A percentile compares a stretch with the other conserved stretches of the same genome.
phyloP scores from a whole-genome alignment of 495 filamentous ascomycete genomes.

The Eremomyces bilateralis region DNA sequence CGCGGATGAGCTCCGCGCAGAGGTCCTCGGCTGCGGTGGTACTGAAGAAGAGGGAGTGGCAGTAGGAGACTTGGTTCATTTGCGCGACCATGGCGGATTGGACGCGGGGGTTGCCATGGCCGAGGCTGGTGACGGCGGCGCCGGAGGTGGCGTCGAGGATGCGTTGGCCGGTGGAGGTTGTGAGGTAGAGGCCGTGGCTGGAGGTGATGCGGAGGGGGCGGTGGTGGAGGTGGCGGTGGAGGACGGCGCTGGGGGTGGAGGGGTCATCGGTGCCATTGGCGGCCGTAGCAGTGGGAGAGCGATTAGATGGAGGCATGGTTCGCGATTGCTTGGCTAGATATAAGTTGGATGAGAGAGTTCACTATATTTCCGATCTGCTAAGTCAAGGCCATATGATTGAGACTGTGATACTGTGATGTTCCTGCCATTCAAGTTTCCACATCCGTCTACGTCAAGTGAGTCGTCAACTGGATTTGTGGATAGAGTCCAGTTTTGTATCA shows the following conservation, averaged over 20 bases:
- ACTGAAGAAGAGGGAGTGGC: constrained; percentile 6
- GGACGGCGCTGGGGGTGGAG: constrained; percentile 5
- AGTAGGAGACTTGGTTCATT: constrained; percentile 7
- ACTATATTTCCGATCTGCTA: too few species aligned
- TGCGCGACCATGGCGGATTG: constrained; percentile 5
- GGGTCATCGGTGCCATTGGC: neutral
- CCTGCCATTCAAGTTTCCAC: too few species aligned
- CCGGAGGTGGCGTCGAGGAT: constrained; percentile 20
- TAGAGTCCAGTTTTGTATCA: too few species aligned
- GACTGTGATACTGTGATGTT: too few species aligned
- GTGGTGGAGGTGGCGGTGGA: constrained; percentile 13
- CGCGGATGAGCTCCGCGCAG: constrained; percentile 17
- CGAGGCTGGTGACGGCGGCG: constrained; percentile 20
- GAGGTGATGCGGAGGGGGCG: constrained; percentile 9
- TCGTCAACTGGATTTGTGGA: too few species aligned
- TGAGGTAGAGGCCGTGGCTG: constrained; percentile 11
- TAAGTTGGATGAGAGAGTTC: too few species aligned
- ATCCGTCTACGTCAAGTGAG: too few species aligned
- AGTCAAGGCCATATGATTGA: too few species aligned
- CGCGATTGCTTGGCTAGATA: too few species aligned
- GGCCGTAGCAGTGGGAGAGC: too few species aligned
- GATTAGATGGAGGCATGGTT: too few species aligned
- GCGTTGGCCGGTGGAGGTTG: constrained; percentile 12
- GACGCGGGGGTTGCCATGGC: constrained; percentile 17
- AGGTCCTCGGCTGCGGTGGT: constrained; percentile 20